A percentile compares a stretch with the other conserved stretches of the same genome.
phyloP scores from a whole-genome alignment of 202 grass and related monocot genomes.

The Musa balbisiana region DNA sequence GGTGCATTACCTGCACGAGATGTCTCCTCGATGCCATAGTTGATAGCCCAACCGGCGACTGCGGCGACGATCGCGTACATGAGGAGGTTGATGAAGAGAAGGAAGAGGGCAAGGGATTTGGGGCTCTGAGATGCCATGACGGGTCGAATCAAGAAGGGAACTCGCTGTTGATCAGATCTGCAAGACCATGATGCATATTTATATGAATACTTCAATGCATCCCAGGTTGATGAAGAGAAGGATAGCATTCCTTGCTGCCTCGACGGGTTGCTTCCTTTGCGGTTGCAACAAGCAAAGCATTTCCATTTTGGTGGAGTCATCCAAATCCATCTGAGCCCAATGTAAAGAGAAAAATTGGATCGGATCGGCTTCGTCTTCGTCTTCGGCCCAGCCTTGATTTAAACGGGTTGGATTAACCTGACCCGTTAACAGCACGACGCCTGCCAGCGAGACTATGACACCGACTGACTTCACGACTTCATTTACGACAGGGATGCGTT shows the following conservation, averaged over 20 bases:
- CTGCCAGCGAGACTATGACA: no score
- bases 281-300: background rate
- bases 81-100: conserved; percentile 85
- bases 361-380: no score
- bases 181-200: background rate
- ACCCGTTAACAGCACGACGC: no score
- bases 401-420: no score
- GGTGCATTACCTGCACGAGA: conserved; percentile 33
- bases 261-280: background rate
- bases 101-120: conserved; percentile 27
- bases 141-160: background rate
- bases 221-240: background rate
- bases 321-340: no score
- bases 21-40: conserved; percentile 79
- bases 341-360: no score
- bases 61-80: conserved; percentile 56
- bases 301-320: background rate
- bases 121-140: conserved; percentile 38
- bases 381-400: no score
- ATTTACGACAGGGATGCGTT: no score
- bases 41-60: conserved; percentile 86
- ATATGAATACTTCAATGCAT: background rate
- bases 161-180: background rate
- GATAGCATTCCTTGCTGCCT: background rate
- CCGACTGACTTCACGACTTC: no score